Conservation (phyloP, 306 rosid species). For the Lablab purpureus region DNA sequence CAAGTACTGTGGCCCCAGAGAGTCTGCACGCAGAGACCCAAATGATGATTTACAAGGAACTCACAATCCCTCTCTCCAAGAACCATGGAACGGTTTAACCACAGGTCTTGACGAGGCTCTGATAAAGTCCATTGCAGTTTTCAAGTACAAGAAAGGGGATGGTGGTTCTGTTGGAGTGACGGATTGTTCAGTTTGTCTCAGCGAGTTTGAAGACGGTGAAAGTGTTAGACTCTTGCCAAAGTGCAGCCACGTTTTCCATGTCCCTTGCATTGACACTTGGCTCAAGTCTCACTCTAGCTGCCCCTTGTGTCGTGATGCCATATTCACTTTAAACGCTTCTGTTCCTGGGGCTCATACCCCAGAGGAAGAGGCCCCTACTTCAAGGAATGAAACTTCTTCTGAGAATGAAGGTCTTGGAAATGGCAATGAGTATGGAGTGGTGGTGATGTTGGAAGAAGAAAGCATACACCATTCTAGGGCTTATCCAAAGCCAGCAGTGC, state of each 20-base stretch:
- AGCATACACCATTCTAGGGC: not conserved
- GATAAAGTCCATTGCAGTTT: slow-evolving; percentile 67
- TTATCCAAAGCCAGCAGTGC: slow-evolving; percentile 53
- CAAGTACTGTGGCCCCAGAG: slow-evolving; percentile 63
- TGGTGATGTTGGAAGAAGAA: slow-evolving; percentile 43
- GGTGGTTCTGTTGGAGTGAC: slow-evolving; percentile 57
- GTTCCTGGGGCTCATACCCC: not conserved
- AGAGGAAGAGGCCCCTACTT: slow-evolving; percentile 33
- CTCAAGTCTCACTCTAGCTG: slow-evolving; percentile 76
- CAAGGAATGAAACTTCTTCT: slow-evolving; percentile 25
- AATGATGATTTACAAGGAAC: slow-evolving; percentile 47
- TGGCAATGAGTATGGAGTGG: slow-evolving; percentile 35
- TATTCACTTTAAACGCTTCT: slow-evolving; percentile 45
- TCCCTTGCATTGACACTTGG: slow-evolving; percentile 86
- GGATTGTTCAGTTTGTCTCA: slow-evolving; percentile 84
- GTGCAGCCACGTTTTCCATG: slow-evolving; percentile 85
- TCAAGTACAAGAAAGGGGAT: slow-evolving; percentile 61
- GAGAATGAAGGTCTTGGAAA: slow-evolving; percentile 44
- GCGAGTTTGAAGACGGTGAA: slow-evolving; percentile 80
- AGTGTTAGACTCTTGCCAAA: slow-evolving; percentile 73
- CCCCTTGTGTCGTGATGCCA: slow-evolving; percentile 79
- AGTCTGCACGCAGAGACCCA: slow-evolving; percentile 38
- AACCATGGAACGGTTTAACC: slow-evolving; percentile 60
- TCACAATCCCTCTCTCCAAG: slow-evolving; percentile 52
- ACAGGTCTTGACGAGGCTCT: slow-evolving; percentile 74